phyloP scores from a whole-genome alignment of 768 basidiomycete genomes.

The Pulveroboletus frians region DNA sequence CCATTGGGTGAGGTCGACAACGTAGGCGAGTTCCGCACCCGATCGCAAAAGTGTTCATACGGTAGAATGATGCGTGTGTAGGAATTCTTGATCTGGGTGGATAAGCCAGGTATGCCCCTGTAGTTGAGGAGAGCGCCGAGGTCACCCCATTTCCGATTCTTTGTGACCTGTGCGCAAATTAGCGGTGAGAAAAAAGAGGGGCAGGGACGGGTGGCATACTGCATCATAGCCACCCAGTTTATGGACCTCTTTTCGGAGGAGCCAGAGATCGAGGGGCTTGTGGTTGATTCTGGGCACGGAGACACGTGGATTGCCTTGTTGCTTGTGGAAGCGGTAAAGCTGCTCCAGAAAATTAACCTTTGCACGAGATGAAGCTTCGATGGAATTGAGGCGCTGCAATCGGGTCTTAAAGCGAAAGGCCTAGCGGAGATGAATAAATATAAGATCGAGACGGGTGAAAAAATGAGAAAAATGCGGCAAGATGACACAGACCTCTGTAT shows the following conservation, averaged over 20 bases:
- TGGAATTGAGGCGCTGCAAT: constrained; percentile 89
- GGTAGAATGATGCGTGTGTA: constrained; percentile 90
- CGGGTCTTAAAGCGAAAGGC: constrained; percentile 94
- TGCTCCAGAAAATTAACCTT: constrained; percentile 97
- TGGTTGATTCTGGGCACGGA: constrained; percentile 93
- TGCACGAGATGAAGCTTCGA: constrained; percentile 94
- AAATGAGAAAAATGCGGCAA: constrained; percentile 23
- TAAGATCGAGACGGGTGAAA: constrained; percentile 16
- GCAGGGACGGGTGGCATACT: constrained; percentile 43
- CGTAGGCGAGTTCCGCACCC: constrained; percentile 61
- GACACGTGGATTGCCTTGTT: constrained; percentile 87
- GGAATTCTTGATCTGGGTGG: constrained; percentile 83
- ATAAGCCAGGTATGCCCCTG: constrained; percentile 74
- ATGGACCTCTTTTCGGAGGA: constrained; percentile 86
- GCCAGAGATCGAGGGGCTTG: constrained; percentile 90
- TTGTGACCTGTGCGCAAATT: constrained; percentile 58
- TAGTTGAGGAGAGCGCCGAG: constrained; percentile 81
- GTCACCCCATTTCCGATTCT: constrained; percentile 82
- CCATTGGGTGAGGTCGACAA: constrained; percentile 35
- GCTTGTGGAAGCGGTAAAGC: constrained; percentile 93
- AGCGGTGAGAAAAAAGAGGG: constrained; percentile 22
- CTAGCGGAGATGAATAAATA: constrained; percentile 34
- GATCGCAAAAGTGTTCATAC: constrained; percentile 87
- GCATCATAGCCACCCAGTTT: constrained; percentile 83
- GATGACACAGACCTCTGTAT: constrained; percentile 71